Evolutionary conservation across 352 stramenopile species (phyloP), one percentile per base, ranked within the genome.

Genomic region (Globisporangium recalcitrans): DNA sequence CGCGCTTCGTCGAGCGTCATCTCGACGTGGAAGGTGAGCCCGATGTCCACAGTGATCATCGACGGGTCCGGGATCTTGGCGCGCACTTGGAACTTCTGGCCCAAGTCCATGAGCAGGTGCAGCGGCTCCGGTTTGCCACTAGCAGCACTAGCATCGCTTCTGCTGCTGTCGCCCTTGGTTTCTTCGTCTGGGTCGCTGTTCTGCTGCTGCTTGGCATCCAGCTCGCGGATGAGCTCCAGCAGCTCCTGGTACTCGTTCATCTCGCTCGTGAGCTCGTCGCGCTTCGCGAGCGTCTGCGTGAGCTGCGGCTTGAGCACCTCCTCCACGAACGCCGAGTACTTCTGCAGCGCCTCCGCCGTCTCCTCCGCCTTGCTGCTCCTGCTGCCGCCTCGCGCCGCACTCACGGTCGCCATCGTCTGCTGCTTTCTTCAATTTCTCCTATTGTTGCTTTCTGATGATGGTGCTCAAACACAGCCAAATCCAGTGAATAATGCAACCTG

Each of bases 1-100:
- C 70, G 67, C 26, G 84, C 84, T 61, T 93, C 84, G 1, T 64
- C 24, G 5, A 87, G 60, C 21, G 81, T 90, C 83, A 93, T 93
- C 65, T 93, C 81, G 46, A 79, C 81, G 67, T 91, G 78, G 59
- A 91, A 90, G 56, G 86, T 74, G 22, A 93, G 78, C 0, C 83
- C 83, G 31, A 93, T 70, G 57, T 90, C 83, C 24, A 93, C 77
- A 5, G 68, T 86, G 29, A 93, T 74, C 26, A 85, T 71, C 21
- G 75, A 75, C 63, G 75, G 66, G 64, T 90, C 75, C 0, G 62
- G 16, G 36, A 90, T 73, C 62, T 93, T 90, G 36, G 83, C 73
- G 51, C 78, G 84, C 58, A 93, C 78, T 49, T 86, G 74, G 70
- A 93, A 93, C 16, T 73, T 71, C 64, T 90, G 75, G 19, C 84